Base-by-base conservation (phyloP, 805 yeast species). In the Candida anglica region DNA sequence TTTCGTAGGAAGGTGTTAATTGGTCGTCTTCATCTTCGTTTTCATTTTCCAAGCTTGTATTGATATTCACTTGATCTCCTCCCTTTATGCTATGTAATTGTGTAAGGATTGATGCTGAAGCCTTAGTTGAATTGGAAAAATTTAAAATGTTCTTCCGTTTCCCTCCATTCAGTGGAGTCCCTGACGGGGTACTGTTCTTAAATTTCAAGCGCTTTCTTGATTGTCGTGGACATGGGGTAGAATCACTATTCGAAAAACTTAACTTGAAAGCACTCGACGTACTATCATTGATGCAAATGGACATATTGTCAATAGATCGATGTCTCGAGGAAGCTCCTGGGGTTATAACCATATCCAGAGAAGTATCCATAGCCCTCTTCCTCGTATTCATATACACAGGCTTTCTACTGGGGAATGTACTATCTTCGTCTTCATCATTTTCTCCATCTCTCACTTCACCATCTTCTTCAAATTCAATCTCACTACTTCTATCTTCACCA, bases 191-290 rank as follows among this genome's bases (percentile, higher is more conserved):
- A 7, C 33, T 36, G 3, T 47, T 44, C 35, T 56, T 58, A 31
- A 56, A 51, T 40, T 53, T 55, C 23, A 60, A 38, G 34, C 50
- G 56, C 46, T 64, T 66, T n/a, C 68, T 46, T 5, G 71, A 67
- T 28, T 64, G 65, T 2, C 52, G 42, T 2, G 72, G 72, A 38
- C 72, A 66, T 8, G 72, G 72, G 3, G 72, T 66, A 8, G 69
- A 60, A 44, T 66, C 68, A 13, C 63, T 56, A n/a, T 48, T 52
- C 17, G 61, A 53, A 28, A 58, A 56, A 37, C 63, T 56, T 21
- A 46, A 26, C 33, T 50, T 54, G 27, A 45, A 32, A 19, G 30
- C 28, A 24, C 39, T 30, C 16, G 40, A 41, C 6, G 45, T 38
- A 11, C 42, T 42, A 17, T 37, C 42, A 28, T 37, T 43, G 5